phyloP scores from a whole-genome alignment of 1,284 basidiomycete genomes.

The Abortiporus biennis region DNA sequence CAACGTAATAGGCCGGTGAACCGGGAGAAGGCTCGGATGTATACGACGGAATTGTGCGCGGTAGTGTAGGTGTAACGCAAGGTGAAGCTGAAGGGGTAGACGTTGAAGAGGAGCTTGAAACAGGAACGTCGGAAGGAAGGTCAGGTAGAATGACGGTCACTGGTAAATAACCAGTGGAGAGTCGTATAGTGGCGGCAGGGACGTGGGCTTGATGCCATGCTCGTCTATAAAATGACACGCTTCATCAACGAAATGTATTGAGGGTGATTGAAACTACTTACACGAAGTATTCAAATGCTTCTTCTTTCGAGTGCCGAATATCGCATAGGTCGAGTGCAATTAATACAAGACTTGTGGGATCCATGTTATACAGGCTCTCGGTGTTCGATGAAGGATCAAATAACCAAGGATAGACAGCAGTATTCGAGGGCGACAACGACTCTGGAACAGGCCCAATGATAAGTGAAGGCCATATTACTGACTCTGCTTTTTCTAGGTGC shows the following conservation, averaged over 20 bases:
- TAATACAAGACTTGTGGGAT: slow-evolving; percentile 70
- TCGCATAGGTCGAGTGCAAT: slow-evolving; percentile 64
- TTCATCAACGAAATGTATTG: slow-evolving; percentile 3
- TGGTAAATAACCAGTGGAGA: slow-evolving; percentile 65
- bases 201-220: slow-evolving; percentile 73
- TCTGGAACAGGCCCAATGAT: slow-evolving; percentile 69
- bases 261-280: slow-evolving; percentile 30
- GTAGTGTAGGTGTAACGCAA: slow-evolving; percentile 10
- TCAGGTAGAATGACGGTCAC: slow-evolving; percentile 28
- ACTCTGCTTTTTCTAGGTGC: slow-evolving; percentile 72
- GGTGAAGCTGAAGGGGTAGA: slow-evolving; percentile 15
- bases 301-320: slow-evolving; percentile 63
- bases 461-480: slow-evolving; percentile 73
- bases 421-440: slow-evolving; percentile 38
- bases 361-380: slow-evolving; percentile 71
- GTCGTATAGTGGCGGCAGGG: slow-evolving; percentile 67
- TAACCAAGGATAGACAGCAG: slow-evolving; percentile 40
- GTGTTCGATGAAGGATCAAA: slow-evolving; percentile 44
- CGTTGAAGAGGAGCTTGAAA: slow-evolving; percentile 3
- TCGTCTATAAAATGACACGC: slow-evolving; percentile 41
- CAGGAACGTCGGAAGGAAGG: neutral
- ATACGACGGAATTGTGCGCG: neutral
- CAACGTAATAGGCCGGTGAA: slow-evolving; percentile 52
- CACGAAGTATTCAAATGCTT: slow-evolving; percentile 77
- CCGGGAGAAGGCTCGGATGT: slow-evolving; percentile 29